Percentiles rank a stretch among this genome's conserved stretches.
Conservation (phyloP, 257 asterid species). For the Solanum neorickii region DNA sequence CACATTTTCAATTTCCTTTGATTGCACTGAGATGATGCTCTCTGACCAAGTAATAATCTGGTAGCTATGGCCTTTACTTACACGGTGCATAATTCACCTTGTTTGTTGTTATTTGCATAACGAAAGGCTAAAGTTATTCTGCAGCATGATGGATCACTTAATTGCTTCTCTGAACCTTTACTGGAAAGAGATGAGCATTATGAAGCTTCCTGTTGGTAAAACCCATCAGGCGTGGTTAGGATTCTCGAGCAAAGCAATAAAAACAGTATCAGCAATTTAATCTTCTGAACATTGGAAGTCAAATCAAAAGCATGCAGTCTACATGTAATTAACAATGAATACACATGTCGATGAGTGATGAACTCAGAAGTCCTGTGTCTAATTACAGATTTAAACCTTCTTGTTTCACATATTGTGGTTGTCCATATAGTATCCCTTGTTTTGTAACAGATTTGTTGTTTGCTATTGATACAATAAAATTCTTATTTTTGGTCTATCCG, state of each 20-base stretch:
- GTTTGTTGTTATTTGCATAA: neutral
- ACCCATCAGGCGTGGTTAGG: neutral
- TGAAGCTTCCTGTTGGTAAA: neutral
- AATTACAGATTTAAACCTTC: neutral
- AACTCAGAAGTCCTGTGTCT: neutral
- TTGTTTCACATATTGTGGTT: neutral
- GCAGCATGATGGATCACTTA: neutral
- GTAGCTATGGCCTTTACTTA: neutral
- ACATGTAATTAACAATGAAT: neutral
- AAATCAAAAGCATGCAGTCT: neutral
- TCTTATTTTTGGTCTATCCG: neutral
- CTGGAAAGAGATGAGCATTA: neutral
- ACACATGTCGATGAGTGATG: neutral
- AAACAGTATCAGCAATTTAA: neutral
- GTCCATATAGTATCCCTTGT: neutral
- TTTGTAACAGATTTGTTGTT: neutral
- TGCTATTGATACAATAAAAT: neutral
- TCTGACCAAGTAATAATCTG: neutral
- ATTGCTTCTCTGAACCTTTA: neutral
- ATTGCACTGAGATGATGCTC: neutral
- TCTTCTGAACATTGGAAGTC: neutral
- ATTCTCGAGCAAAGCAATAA: neutral
- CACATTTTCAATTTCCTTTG: neutral
- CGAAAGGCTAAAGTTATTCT: neutral
- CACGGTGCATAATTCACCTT: neutral